A percentile compares a stretch with the other conserved stretches of the same genome.
Evolutionary conservation across 225 moss, liverwort and hornwort species (phyloP).

Genomic region (Climacium dendroides): DNA sequence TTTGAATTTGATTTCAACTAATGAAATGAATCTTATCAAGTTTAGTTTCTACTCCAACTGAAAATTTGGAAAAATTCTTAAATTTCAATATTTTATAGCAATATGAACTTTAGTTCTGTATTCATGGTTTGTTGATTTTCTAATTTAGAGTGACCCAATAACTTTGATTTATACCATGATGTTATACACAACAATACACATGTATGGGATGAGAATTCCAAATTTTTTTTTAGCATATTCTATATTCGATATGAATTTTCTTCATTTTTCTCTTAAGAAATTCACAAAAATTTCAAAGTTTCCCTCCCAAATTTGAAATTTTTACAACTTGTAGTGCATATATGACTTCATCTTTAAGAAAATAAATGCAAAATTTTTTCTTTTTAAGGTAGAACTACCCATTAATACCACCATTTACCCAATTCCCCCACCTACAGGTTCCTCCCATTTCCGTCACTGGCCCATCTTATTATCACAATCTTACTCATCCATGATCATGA

Average conservation of each 20-base stretch:
- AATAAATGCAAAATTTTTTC: no score
- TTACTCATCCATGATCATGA: no score
- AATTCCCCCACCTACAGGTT: no score
- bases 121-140: background rate
- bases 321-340: rapidly evolving
- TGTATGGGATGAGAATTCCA: background rate
- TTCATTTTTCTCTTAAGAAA: background rate
- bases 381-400: no score
- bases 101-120: background rate
- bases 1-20: background rate
- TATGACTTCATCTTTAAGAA: background rate
- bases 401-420: no score
- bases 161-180: background rate
- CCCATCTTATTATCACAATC: no score
- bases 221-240: background rate
- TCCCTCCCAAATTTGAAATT: rapidly evolving
- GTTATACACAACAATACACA: no score
- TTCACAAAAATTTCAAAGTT: background rate
- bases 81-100: background rate
- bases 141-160: background rate
- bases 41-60: rapidly evolving
- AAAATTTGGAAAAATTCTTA: no score
- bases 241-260: background rate
- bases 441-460: no score
- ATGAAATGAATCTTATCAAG: background rate